phyloP scores from a whole-genome alignment of 1,139 yeast species.

The Saccharomyces hybrid region DNA sequence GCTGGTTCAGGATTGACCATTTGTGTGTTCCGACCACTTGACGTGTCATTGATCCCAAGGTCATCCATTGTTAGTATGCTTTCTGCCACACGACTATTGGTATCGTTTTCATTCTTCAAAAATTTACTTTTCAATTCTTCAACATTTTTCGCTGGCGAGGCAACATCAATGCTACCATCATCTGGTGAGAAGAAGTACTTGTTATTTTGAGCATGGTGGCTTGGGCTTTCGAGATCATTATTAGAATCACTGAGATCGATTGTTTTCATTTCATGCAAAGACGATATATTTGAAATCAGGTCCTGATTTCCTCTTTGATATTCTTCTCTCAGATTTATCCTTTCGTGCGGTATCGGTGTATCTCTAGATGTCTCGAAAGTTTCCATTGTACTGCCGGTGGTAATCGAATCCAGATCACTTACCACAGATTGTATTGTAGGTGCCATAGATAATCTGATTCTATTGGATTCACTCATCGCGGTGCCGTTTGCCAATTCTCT shows the following conservation, averaged over 20 bases:
- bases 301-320: constrained; percentile 5
- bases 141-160: constrained; percentile 30
- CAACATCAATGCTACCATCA: constrained; percentile 20
- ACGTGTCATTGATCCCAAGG: background rate
- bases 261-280: background rate
- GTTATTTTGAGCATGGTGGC: constrained; percentile 11
- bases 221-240: constrained; percentile 6
- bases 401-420: constrained; percentile 6
- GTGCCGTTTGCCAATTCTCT: background rate
- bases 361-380: constrained; percentile 5
- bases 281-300: background rate
- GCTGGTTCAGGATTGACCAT: constrained; percentile 2
- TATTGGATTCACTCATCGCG: background rate
- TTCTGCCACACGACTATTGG: background rate
- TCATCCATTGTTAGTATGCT: constrained; percentile 5
- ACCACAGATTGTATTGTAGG: constrained; percentile 22
- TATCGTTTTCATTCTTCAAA: constrained; percentile 16
- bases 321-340: constrained; percentile 10
- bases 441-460: constrained; percentile 8
- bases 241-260: constrained; percentile 1
- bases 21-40: constrained; percentile 4
- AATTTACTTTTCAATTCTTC: constrained; percentile 27
- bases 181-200: constrained; percentile 29
- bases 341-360: background rate
- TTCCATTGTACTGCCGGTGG: constrained; percentile 5